Conservation (phyloP, 2,329 filamentous ascomycete genomes). For the Nothophaeocryptopus gaeumannii region DNA sequence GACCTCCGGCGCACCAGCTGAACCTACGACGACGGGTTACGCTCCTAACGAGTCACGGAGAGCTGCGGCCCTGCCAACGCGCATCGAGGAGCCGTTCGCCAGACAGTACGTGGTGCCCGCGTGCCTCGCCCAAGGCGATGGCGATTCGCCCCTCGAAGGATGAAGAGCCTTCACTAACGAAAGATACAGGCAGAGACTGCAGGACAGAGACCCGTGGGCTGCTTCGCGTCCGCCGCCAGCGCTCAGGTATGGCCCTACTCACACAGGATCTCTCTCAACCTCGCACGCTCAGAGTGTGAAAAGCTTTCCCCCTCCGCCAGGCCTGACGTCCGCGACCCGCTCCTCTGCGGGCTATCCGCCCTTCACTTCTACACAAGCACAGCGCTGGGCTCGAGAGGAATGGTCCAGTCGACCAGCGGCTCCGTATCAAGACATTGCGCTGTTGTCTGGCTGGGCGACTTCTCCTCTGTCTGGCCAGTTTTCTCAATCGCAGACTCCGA, state of each 20-base stretch:
- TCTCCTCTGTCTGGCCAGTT: constrained; percentile 28
- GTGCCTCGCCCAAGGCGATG: constrained; percentile 4
- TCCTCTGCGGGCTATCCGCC: constrained; percentile 22
- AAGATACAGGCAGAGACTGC: constrained; percentile 27
- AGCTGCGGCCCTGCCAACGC: constrained; percentile 24
- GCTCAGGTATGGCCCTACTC: constrained; percentile 29
- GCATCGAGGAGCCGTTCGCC: constrained; percentile 25
- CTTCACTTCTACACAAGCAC: constrained; percentile 25
- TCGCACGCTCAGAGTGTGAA: constrained; percentile 23
- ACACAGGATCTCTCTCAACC: constrained; percentile 20
- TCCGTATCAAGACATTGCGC: constrained; percentile 25
- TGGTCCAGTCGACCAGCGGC: constrained; percentile 27
- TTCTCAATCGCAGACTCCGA: constrained; percentile 22
- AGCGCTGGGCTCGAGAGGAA: constrained; percentile 30
- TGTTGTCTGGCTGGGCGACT: constrained; percentile 29
- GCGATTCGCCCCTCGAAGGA: not conserved
- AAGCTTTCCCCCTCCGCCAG: constrained; percentile 29
- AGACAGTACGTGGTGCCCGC: constrained; percentile 22
- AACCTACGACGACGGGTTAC: constrained; percentile 26
- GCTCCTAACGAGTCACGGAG: constrained; percentile 27
- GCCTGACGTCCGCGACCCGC: constrained; percentile 24
- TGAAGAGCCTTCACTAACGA: constrained; percentile 8
- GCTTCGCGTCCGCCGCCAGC: constrained; percentile 26
- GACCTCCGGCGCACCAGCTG: constrained; percentile 24
- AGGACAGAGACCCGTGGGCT: constrained; percentile 31